These are phyloP conservation scores for Microbotryomycetes sp. DNA, from an alignment of 1,284 basidiomycete species.

Conservation along the genomic window DNA sequence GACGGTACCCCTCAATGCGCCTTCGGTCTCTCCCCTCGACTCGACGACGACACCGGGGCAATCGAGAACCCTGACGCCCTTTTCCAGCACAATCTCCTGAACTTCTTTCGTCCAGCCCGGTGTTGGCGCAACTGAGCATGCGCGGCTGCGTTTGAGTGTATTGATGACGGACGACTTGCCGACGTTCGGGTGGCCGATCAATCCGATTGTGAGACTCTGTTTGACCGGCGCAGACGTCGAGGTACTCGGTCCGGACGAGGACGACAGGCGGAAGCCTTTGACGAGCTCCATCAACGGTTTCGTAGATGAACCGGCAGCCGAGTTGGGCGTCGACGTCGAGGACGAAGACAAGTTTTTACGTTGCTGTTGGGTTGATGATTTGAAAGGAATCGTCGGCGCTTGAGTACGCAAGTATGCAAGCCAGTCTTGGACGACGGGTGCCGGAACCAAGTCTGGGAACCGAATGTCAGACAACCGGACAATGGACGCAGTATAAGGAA, in stretches of 20 bases:
- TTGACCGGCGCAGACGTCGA: constrained; percentile 15
- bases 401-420: constrained; percentile 80
- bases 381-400: constrained; percentile 89
- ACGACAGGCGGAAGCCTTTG: constrained; percentile 64
- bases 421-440: constrained; percentile 83
- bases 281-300: constrained; percentile 69
- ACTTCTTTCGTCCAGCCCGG: constrained; percentile 91
- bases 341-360: constrained; percentile 68
- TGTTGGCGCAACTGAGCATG: constrained; percentile 88
- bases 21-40: constrained; percentile 54
- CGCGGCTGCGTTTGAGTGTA: constrained; percentile 80
- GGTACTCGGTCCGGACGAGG: constrained; percentile 1
- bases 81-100: constrained; percentile 89
- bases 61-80: constrained; percentile 84
- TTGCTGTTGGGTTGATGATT: constrained; percentile 73
- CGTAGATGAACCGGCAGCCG: constrained; percentile 57
- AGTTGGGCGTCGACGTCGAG: constrained; percentile 46
- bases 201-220: constrained; percentile 66
- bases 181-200: constrained; percentile 96
- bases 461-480: not conserved
- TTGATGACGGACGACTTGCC: constrained; percentile 96
- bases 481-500: constrained; percentile 13
- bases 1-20: constrained; percentile 83
- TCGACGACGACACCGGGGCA: constrained; percentile 91
- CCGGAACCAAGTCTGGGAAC: constrained; percentile 74